These are phyloP conservation scores for Paecilomyces dactylethromorphus DNA, from an alignment of 2,329 filamentous ascomycete species.

Conservation along the genomic window DNA sequence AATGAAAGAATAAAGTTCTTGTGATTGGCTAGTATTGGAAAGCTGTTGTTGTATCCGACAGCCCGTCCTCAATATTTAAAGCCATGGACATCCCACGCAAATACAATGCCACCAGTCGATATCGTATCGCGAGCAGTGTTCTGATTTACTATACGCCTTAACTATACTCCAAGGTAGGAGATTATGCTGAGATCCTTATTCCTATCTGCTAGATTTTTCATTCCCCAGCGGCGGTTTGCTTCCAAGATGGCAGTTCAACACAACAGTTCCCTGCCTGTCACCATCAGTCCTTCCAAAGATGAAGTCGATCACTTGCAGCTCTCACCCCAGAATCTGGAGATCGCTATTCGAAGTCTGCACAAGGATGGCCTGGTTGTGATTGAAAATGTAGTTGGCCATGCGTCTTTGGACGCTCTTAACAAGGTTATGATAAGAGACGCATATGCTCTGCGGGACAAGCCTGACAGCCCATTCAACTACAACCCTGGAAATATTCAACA, in stretches of 20 bases:
- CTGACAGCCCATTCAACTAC: constrained; percentile 30
- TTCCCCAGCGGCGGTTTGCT: background rate
- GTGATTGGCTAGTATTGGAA: background rate
- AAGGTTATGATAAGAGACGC: constrained; percentile 55
- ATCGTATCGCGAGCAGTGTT: background rate
- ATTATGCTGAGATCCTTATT: background rate
- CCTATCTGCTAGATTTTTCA: background rate
- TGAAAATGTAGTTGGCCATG: constrained; percentile 46
- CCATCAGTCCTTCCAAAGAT: constrained; percentile 32
- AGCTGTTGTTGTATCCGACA: background rate
- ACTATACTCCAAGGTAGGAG: background rate
- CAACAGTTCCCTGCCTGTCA: constrained; percentile 13
- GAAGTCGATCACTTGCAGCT: constrained; percentile 39
- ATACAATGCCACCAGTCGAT: background rate
- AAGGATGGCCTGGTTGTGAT: constrained; percentile 53
- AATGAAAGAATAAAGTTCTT: background rate
- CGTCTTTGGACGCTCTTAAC: constrained; percentile 51
- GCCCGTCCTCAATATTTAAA: background rate
- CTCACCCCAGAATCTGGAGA: constrained; percentile 47
- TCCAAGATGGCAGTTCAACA: background rate
- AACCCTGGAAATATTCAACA: constrained; percentile 48
- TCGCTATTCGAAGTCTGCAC: constrained; percentile 47
- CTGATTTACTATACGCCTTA: background rate
- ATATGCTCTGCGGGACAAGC: constrained; percentile 49
- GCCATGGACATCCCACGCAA: background rate